Evolutionary conservation across 768 basidiomycete genomes (phyloP), one percentile per base, ranked within the genome.

Genomic region (Melanogaster broomeanus): DNA sequence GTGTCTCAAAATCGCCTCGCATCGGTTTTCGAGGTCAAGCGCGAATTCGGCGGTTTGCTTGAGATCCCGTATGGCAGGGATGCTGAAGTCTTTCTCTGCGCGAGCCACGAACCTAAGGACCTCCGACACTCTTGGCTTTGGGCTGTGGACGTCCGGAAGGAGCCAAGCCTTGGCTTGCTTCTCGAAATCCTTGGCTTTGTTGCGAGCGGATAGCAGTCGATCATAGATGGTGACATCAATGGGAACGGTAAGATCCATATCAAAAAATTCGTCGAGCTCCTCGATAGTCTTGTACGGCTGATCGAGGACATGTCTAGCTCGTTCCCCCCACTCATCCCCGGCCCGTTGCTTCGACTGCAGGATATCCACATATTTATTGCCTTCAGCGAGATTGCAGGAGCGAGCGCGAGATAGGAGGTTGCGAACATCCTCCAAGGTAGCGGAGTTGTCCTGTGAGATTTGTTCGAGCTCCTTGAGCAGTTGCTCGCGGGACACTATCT

Each of bases 371-470:
- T 81, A 80, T 48, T 78, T 76, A 68, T 93, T 84, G 48, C 88
- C 84, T 11, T 74, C 57, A 3, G 83, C 68, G 33, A 98, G 73
- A 43, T 78, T 82, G 69, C 84, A 90, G 10, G 78, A 74, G 21
- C 77, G 79, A 19, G 90, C 92, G 25, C 91, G 86, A 1, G 77
- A 74, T 25, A 94, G 72, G 37, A 88, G 79, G 46, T 82, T 75
- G 18, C 87, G 83, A 41, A 96, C 84, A 59, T 95, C 91, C 25
- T 88, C 85, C 45, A 93, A 74, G 21, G 87, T 85, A 48, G 90
- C 68, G 21, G 74, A 68, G 4, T 67, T 70, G 41, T 93, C 90
- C 42, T 90, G 86, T 21, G 88, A 70, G 55, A 81, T 86, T 45
- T 84, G 83, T 56, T 88, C 83, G 33, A 96, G 73, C 60, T 94